phyloP scores from a whole-genome alignment of 164 flowering plant genomes.

The Aristolochia fimbriata region DNA sequence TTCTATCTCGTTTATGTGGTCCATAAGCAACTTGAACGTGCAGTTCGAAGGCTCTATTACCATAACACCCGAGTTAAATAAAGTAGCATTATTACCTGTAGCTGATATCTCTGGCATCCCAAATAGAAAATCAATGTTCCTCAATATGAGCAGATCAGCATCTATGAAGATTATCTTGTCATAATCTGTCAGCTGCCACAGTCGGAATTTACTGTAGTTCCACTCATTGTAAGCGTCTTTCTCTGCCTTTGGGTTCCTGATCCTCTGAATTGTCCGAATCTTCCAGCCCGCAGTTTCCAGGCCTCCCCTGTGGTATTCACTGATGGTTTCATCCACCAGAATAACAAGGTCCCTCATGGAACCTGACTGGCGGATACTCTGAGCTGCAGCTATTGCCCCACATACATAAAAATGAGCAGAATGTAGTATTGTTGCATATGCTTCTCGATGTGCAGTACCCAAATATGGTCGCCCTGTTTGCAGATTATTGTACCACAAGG shows the following conservation, averaged over 20 bases:
- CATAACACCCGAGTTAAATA: conserved; percentile 96
- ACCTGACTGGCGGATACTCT: conserved; percentile 49
- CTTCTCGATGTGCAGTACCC: conserved; percentile 34
- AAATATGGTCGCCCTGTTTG: conserved; percentile 18
- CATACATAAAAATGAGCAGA: conserved; percentile 53
- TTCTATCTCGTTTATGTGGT: conserved; percentile 71
- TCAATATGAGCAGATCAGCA: conserved; percentile 78
- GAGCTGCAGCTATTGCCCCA: conserved; percentile 61
- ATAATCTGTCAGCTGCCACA: conserved; percentile 91
- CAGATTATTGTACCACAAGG: not conserved
- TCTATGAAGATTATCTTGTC: conserved; percentile 89
- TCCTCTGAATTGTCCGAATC: conserved; percentile 38
- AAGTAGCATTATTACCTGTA: conserved; percentile 71
- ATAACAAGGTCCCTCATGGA: conserved; percentile 47
- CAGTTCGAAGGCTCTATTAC: conserved; percentile 85
- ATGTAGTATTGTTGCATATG: conserved; percentile 56
- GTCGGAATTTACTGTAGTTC: conserved; percentile 93
- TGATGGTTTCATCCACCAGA: conserved; percentile 50
- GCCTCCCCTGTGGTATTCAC: conserved; percentile 40
- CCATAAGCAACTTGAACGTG: conserved; percentile 80
- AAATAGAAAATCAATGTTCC: conserved; percentile 79
- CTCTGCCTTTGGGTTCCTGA: conserved; percentile 60
- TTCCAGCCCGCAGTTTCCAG: conserved; percentile 58
- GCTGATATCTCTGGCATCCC: conserved; percentile 88
- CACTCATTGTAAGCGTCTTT: conserved; percentile 81